Conservation (phyloP, 345 rosid species). For the Brassica rapa region DNA sequence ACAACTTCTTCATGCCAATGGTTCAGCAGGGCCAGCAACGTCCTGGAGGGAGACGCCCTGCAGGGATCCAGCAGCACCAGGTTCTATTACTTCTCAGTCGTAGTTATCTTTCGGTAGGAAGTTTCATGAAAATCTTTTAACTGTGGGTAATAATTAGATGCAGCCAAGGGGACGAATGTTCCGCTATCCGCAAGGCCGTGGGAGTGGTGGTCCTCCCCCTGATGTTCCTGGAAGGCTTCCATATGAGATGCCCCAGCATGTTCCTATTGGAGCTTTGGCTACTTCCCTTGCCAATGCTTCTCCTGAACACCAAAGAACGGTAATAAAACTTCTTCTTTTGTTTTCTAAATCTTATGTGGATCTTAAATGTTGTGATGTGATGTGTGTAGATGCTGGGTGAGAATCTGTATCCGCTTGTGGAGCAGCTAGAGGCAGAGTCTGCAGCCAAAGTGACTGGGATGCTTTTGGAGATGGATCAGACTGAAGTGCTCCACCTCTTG, state of each 20-base stretch:
- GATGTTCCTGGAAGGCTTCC: background rate
- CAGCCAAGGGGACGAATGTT: background rate
- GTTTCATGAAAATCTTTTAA: background rate
- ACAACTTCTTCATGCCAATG: background rate
- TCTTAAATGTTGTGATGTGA: background rate
- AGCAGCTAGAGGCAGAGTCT: slow-evolving; percentile 2
- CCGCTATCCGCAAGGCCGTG: slow-evolving; percentile 2
- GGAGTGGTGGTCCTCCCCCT: background rate
- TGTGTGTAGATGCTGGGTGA: background rate
- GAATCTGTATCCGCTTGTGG: background rate
- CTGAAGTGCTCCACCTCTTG: background rate
- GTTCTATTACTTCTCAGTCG: background rate
- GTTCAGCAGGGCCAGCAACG: background rate
- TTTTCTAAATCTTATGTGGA: background rate
- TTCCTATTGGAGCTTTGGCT: slow-evolving; percentile 2
- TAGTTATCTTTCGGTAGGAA: background rate
- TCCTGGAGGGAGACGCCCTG: slow-evolving; percentile 1
- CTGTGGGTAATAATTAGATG: background rate
- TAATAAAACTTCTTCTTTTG: background rate
- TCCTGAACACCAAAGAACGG: background rate
- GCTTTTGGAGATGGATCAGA: background rate
- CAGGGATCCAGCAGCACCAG: background rate
- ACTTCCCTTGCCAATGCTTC: background rate
- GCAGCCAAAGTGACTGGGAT: background rate
- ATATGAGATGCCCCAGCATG: background rate